Percentiles rank a stretch among this genome's conserved stretches.
Conservation (phyloP, 768 basidiomycete genomes). For the Tylopilus vinaceipallidus region DNA sequence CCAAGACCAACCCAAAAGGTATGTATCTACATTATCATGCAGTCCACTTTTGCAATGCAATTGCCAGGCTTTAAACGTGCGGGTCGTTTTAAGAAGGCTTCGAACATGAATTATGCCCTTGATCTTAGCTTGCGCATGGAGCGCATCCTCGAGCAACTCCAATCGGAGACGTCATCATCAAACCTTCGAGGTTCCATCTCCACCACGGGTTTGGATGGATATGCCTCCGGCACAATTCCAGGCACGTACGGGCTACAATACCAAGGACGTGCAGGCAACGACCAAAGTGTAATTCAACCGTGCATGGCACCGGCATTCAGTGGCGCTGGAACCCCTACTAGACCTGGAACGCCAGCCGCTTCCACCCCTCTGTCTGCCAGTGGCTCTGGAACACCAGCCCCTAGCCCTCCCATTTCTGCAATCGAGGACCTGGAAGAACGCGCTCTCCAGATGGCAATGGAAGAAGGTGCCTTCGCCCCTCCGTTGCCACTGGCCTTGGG, state of each 20-base stretch:
- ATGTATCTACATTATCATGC: conserved; percentile 29
- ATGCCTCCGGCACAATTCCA: conserved; percentile 29
- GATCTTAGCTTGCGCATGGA: conserved; percentile 39
- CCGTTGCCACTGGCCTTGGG: conserved; percentile 33
- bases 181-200: conserved; percentile 23
- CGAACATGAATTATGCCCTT: conserved; percentile 84
- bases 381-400: conserved; percentile 5
- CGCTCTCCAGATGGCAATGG: conserved; percentile 49
- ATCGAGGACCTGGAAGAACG: conserved; percentile 46
- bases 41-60: conserved; percentile 23
- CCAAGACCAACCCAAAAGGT: conserved; percentile 51
- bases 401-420: conserved; percentile 13
- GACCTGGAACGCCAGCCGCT: conserved; percentile 26
- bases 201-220: conserved; percentile 22
- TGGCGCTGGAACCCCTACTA: conserved; percentile 26
- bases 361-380: conserved; percentile 9
- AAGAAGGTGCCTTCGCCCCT: conserved; percentile 41
- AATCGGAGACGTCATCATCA: conserved; percentile 52
- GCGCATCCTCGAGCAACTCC: conserved; percentile 36
- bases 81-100: conserved; percentile 92
- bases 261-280: conserved; percentile 62
- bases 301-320: conserved; percentile 11
- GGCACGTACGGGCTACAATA: conserved; percentile 63
- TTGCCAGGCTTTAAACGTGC: conserved; percentile 44
- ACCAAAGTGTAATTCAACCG: conserved; percentile 37